These are phyloP conservation scores for Amylostereum areolatum DNA, from an alignment of 1,284 basidiomycete genomes.

Conservation along the genomic window DNA sequence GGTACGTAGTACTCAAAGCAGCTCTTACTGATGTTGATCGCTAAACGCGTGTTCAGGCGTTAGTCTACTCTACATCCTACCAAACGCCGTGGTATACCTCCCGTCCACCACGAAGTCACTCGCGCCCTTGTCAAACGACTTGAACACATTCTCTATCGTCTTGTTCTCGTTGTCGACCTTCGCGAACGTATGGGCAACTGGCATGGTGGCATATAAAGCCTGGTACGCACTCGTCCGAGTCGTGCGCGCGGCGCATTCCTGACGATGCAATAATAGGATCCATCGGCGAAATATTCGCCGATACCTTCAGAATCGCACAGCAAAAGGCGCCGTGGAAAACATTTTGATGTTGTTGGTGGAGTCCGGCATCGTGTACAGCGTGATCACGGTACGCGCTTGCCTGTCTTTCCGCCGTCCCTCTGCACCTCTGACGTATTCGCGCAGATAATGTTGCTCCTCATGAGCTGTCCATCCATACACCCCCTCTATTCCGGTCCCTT, in stretches of 20 bases:
- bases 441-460: not conserved
- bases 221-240: too few relatives aligned
- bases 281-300: not conserved
- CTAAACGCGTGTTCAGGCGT: too few relatives aligned
- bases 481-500: not conserved
- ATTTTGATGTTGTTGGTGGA: not conserved
- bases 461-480: not conserved
- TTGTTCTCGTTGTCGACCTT: not conserved
- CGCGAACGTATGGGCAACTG: not conserved
- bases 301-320: not conserved
- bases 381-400: not conserved
- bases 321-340: not conserved
- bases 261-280: too few relatives aligned
- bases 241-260: too few relatives aligned
- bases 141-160: not conserved
- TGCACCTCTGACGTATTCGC: too few relatives aligned
- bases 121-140: not conserved
- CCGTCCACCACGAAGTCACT: too few relatives aligned
- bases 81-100: too few relatives aligned
- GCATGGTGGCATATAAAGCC: not conserved
- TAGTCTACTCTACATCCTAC: too few relatives aligned
- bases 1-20: not conserved
- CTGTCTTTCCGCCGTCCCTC: not conserved
- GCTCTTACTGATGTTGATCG: not conserved
- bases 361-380: not conserved